Evolutionary conservation across 495 filamentous ascomycete genomes (phyloP), one percentile per base, ranked within the genome.

Genomic region (Cairneyella variabilis): DNA sequence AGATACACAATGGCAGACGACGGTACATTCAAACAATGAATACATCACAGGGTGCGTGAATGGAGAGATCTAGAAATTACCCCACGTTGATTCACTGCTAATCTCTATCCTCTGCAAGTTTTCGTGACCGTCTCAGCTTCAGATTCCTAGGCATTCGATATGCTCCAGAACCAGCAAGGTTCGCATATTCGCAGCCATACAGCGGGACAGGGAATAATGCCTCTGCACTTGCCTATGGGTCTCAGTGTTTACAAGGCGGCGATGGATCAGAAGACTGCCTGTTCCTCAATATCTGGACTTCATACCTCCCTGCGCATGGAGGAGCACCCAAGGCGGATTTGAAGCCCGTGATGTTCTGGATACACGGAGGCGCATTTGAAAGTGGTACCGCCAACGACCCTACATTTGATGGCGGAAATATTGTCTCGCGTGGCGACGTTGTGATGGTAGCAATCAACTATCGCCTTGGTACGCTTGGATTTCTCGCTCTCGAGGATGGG

Each of bases 111-210:
- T n/a, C n/a, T 25, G 2, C 17, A 17, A 48, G 57, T 25, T 79
- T 71, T 54, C 74, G 77, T 3, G 77, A 82, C 61, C 69, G 69
- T 21, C 53, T 78, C 14, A 76, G 71, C 28, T 83, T 80, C 51
- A 75, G 78, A 52, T 76, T 74, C 61, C 56, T 67, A 4, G 72
- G 72, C 12, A 45, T 76, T 26, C 64, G 71, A 28, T 76, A 63
- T 56, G 71, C 72, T 11, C 45, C 61, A n/a, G 52, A 63, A 27
- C 66, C 72, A 0, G 60, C 48, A 43, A 60, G 71, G 17, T 72
- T 76, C 53, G 56, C 56, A 25, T 62, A 66, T 39, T 66, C 66
- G 1, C 51, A 37, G n/a, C 14, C 47, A 30, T 59, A 54, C 17
- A 50, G 46, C 12, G 45, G 45, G 5, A 27, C 51, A 23, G 40